Percentiles rank a stretch among this genome's conserved stretches.
Evolutionary conservation across 164 flowering plant genomes (phyloP).

Genomic region (Hamamelis virginiana): DNA sequence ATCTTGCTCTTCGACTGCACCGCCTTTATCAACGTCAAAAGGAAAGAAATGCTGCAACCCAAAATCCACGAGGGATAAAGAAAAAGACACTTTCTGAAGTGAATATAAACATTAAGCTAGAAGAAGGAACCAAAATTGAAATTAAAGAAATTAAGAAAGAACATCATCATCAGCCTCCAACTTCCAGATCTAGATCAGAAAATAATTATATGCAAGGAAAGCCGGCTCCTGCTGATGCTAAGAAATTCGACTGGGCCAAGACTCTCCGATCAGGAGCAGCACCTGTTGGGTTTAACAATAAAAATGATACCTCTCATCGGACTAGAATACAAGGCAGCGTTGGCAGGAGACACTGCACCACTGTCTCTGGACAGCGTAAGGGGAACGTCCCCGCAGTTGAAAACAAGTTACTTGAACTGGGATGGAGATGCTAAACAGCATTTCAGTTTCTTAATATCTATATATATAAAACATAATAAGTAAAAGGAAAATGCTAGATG

Average conservation of each 20-base stretch:
- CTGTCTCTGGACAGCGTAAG: neutral
- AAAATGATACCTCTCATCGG: neutral
- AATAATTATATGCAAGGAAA: conserved; percentile 4
- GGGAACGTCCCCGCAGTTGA: neutral
- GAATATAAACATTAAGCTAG: conserved; percentile 53
- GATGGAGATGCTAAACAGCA: conserved; percentile 22
- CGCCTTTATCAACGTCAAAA: conserved; percentile 50
- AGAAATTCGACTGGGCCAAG: conserved; percentile 51
- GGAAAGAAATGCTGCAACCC: conserved; percentile 23
- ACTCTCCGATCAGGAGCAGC: conserved; percentile 38
- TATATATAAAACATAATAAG: no score
- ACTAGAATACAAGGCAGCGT: neutral
- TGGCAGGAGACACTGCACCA: neutral
- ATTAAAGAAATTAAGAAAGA: conserved; percentile 51
- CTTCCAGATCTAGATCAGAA: neutral
- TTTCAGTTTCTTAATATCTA: neutral
- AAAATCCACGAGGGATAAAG: neutral
- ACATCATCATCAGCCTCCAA: conserved; percentile 13
- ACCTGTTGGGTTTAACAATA: neutral
- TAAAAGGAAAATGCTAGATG: no score
- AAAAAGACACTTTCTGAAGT: conserved; percentile 35
- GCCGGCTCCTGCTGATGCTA: neutral
- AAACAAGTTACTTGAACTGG: conserved; percentile 18
- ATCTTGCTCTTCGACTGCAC: conserved; percentile 53
- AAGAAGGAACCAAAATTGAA: conserved; percentile 54